These are phyloP conservation scores for Phaeophleospora eucalypticola DNA, from an alignment of 2,329 filamentous ascomycete species.

Conservation along the genomic window DNA sequence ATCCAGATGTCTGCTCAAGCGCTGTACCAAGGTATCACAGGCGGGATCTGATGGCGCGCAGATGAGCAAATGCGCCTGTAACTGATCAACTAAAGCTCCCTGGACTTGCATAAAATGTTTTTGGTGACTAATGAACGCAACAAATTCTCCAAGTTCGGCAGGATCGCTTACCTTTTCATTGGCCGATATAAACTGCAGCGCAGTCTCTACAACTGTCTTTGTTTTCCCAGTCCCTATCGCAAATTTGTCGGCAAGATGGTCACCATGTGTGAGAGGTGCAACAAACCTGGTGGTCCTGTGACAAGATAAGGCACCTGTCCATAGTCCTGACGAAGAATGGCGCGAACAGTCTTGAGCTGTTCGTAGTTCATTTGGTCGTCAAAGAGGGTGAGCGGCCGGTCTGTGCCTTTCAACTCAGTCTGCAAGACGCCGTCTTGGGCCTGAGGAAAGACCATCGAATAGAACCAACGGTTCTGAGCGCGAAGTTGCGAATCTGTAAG, in stretches of 20 bases:
- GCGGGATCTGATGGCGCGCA: slow-evolving; percentile 28
- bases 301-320: slow-evolving; percentile 47
- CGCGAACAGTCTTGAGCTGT: slow-evolving; percentile 45
- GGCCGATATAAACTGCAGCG: slow-evolving; percentile 29
- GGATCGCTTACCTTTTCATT: slow-evolving; percentile 2
- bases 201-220: slow-evolving; percentile 47
- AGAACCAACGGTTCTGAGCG: slow-evolving; percentile 28
- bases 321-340: slow-evolving; percentile 39
- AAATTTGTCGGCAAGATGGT: too few relatives aligned
- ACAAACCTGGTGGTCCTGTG: slow-evolving; percentile 48
- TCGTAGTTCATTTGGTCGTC: slow-evolving; percentile 46
- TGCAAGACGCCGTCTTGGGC: slow-evolving; percentile 38
- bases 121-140: too few relatives aligned
- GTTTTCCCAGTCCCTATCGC: slow-evolving; percentile 54
- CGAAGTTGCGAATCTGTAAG: slow-evolving; percentile 14
- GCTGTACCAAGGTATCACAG: slow-evolving; percentile 22
- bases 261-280: too few relatives aligned
- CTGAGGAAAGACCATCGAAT: slow-evolving; percentile 43
- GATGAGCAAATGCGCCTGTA: slow-evolving; percentile 16
- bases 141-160: too few relatives aligned
- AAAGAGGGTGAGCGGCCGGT: slow-evolving; percentile 34
- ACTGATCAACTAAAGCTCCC: neutral
- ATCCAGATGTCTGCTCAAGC: slow-evolving; percentile 17
- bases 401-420: slow-evolving; percentile 34
- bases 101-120: neutral